Evolutionary conservation across 345 rosid genomes (phyloP).

Genomic region (Xanthoceras sorbifolium): DNA sequence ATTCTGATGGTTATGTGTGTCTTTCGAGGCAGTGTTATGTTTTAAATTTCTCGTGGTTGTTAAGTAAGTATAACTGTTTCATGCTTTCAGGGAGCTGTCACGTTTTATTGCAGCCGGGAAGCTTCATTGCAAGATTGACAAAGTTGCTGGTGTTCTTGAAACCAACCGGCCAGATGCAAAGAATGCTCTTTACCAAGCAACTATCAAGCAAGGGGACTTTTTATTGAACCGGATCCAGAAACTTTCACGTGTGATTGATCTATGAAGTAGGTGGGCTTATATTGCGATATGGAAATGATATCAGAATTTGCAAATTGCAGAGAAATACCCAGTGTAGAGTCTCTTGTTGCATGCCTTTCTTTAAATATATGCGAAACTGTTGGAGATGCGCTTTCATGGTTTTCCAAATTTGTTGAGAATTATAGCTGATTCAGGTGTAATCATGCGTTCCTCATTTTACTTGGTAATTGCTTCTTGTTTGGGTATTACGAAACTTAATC

Average conservation of each 20-base stretch:
- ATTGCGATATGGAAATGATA: neutral
- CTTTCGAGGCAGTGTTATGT: conserved; percentile 1
- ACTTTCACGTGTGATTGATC: conserved; percentile 93
- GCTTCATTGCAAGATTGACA: conserved; percentile 99
- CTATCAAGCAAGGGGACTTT: conserved; percentile 99
- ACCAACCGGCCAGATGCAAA: conserved; percentile 97
- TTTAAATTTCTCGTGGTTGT: neutral
- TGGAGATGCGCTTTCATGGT: neutral
- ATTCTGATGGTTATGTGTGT: neutral
- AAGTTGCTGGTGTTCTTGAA: conserved; percentile 98
- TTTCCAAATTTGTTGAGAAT: conserved; percentile 9
- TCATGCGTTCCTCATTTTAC: neutral
- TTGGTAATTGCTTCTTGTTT: neutral
- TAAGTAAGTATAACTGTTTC: neutral
- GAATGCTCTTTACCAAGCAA: conserved; percentile 97
- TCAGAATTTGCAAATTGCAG: conserved; percentile 5
- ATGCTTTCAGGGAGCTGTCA: conserved; percentile 80
- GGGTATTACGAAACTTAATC: neutral
- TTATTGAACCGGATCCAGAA: conserved; percentile 94
- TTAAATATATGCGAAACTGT: conserved; percentile 14
- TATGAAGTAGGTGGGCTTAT: conserved; percentile 39
- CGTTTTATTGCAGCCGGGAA: conserved; percentile 96
- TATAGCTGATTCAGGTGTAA: conserved; percentile 3
- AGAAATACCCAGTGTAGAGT: conserved; percentile 6
- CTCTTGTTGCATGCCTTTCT: conserved; percentile 12